Evolutionary conservation across 108 stramenopile genomes (phyloP).

Genomic region (Fistulifera pelliculosa): DNA sequence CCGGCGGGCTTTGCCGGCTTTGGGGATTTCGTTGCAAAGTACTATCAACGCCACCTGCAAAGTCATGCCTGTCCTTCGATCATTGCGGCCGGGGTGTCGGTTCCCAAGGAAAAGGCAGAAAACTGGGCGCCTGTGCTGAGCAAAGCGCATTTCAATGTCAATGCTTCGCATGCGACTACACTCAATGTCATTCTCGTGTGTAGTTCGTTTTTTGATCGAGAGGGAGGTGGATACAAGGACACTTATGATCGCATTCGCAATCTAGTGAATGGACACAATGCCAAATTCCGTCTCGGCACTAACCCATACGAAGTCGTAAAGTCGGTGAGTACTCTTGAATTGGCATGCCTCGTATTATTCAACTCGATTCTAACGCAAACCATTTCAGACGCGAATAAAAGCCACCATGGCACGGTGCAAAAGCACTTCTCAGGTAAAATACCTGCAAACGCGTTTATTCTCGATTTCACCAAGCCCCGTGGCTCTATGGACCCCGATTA

Average conservation of each 20-base stretch:
- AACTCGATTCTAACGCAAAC: not conserved
- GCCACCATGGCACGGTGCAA: slow-evolving; percentile 36
- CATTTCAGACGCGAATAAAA: slow-evolving; percentile 9
- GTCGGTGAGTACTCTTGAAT: slow-evolving; percentile 3
- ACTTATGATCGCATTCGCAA: slow-evolving; percentile 26
- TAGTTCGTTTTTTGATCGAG: slow-evolving; percentile 15
- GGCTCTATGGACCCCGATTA: slow-evolving; percentile 42
- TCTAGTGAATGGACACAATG: slow-evolving; percentile 29
- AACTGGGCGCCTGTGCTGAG: slow-evolving; percentile 44
- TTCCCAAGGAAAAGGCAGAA: slow-evolving; percentile 29
- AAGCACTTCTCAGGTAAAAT: slow-evolving; percentile 21
- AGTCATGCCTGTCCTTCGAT: slow-evolving; percentile 33
- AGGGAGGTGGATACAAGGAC: slow-evolving; percentile 15
- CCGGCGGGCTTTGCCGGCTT: slow-evolving; percentile 35
- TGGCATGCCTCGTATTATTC: not conserved
- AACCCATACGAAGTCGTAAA: slow-evolving; percentile 26
- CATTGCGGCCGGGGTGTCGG: slow-evolving; percentile 36
- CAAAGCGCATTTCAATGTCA: slow-evolving; percentile 37
- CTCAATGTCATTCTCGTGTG: slow-evolving; percentile 43
- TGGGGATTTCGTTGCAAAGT: slow-evolving; percentile 31
- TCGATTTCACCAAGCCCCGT: slow-evolving; percentile 39
- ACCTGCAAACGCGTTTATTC: slow-evolving; percentile 27
- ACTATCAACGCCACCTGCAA: not conserved
- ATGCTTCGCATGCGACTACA: slow-evolving; percentile 21
- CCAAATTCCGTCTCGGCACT: slow-evolving; percentile 28